Percentiles rank a stretch among this genome's conserved stretches.
Evolutionary conservation across 352 stramenopile species (phyloP).

Genomic region (Globisporangium paddicum): DNA sequence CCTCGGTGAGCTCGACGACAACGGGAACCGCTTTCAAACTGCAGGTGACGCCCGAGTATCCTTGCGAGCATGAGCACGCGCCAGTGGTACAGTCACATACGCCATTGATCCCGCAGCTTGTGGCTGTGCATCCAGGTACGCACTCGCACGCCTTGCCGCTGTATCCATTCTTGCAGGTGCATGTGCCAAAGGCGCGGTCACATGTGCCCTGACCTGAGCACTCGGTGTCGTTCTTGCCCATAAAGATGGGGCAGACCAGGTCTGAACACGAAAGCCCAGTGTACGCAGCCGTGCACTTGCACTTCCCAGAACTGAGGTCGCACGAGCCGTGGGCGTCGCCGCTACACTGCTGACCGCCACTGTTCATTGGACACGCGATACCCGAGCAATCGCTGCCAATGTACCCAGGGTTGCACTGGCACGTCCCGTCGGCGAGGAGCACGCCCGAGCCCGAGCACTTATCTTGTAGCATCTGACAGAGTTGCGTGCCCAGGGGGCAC

Average conservation of each 20-base stretch:
- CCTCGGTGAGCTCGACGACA: conserved; percentile 24
- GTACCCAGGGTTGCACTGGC: conserved; percentile 52
- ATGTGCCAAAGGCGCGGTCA: conserved; percentile 37
- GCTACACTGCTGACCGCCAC: conserved; percentile 33
- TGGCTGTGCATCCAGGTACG: conserved; percentile 49
- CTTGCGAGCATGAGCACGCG: conserved; percentile 41
- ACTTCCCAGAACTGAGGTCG: conserved; percentile 37
- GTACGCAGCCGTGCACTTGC: conserved; percentile 41
- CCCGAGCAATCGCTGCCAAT: conserved; percentile 49
- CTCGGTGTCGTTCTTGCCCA: conserved; percentile 39
- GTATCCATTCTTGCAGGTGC: conserved; percentile 47
- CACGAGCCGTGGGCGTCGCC: conserved; percentile 38
- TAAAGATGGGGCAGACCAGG: conserved; percentile 40
- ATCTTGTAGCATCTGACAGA: conserved; percentile 66
- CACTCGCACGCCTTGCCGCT: conserved; percentile 65
- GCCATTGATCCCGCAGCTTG: conserved; percentile 35
- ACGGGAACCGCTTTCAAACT: conserved; percentile 12
- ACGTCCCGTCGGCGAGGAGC: conserved; percentile 39
- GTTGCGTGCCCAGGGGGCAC: conserved; percentile 38
- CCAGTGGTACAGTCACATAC: conserved; percentile 61
- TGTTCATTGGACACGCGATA: conserved; percentile 34
- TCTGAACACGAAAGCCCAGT: conserved; percentile 54
- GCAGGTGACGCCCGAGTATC: conserved; percentile 45
- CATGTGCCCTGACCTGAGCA: conserved; percentile 70
- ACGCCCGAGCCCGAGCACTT: conserved; percentile 65